phyloP scores from a whole-genome alignment of 2,329 filamentous ascomycete genomes.

The Talaromyces verruculosus region DNA sequence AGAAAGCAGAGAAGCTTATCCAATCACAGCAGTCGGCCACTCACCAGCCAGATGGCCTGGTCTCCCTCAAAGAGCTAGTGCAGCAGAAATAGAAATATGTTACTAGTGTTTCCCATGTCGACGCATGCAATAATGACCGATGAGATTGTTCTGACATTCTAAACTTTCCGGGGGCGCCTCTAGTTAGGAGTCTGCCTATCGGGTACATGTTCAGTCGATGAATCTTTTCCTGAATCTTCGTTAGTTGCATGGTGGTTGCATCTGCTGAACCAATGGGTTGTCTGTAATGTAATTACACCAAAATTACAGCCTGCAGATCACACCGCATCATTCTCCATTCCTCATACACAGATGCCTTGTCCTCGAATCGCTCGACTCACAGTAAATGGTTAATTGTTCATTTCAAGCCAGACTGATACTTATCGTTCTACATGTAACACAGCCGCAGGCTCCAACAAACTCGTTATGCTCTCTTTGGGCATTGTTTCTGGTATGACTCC shows the following conservation, averaged over 20 bases:
- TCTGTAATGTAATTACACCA: conserved; percentile 4
- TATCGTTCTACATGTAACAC: background rate
- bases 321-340: background rate
- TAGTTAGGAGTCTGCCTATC: conserved; percentile 6
- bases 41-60: conserved; percentile 38
- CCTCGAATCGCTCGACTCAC: background rate
- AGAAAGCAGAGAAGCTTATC: conserved; percentile 40
- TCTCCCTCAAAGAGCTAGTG: conserved; percentile 44
- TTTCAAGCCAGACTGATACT: background rate
- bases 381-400: background rate
- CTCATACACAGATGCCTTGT: background rate
- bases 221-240: background rate
- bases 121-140: conserved; percentile 4
- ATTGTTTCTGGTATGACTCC: background rate
- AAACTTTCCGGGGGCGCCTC: background rate
- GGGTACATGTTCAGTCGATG: background rate
- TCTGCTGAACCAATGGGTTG: background rate
- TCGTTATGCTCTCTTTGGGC: background rate
- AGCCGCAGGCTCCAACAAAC: background rate
- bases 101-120: background rate
- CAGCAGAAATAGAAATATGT: conserved; percentile 26
- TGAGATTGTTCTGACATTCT: background rate
- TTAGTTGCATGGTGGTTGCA: conserved; percentile 11
- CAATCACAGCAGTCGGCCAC: conserved; percentile 25
- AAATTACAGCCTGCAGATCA: background rate